Evolutionary conservation across 768 basidiomycete species (phyloP), one percentile per base, ranked within the genome.

Genomic region (Dentipellis fragilis): DNA sequence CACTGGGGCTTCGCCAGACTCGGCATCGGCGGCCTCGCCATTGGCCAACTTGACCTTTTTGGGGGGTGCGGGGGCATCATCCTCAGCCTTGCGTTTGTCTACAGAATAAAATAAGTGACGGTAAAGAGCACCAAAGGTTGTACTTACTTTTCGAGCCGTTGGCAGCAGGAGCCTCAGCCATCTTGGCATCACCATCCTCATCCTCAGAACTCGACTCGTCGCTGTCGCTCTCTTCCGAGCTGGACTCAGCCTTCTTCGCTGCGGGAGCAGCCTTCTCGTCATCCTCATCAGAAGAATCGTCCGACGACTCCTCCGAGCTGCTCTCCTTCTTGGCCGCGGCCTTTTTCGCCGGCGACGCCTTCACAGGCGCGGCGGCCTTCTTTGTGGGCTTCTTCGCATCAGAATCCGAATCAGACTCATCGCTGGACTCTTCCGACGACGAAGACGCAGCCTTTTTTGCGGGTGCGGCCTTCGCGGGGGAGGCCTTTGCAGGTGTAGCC

Each of bases 51-150:
- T 96, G 63, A 75, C 79, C 72, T 95, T 95, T 79, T 97, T 95
- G 38, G 80, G 70, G 40, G 84, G 77, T 12, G 76, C 77, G 46
- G 78, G 72, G 17, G 71, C 71, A 23, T 80, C 80, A 19, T 78
- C 80, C 23, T 83, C 81, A 29, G 88, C 89, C 72, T 94, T 94
- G 63, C 93, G 85, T 72, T 95, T 95, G 58, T 79, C 84, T 77
- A 62, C 21, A 58, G 29, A 39, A 29, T 29, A 54, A 51, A 16
- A 23, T 37, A 29, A 17, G 19, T 48, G 16, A 37, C 35, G 54
- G 4, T 22, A 57, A 21, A 47, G 29, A n/a, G 17, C 21, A 54
- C 49, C 42, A 58, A 56, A 45, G 12, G 16, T 23, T n/a, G 34
- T 55, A 62, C 36, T 46, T 29, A 50, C 50, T 29, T 29, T 29